Base-by-base conservation (phyloP, 768 basidiomycete genomes). In the Lactarius indigo region DNA sequence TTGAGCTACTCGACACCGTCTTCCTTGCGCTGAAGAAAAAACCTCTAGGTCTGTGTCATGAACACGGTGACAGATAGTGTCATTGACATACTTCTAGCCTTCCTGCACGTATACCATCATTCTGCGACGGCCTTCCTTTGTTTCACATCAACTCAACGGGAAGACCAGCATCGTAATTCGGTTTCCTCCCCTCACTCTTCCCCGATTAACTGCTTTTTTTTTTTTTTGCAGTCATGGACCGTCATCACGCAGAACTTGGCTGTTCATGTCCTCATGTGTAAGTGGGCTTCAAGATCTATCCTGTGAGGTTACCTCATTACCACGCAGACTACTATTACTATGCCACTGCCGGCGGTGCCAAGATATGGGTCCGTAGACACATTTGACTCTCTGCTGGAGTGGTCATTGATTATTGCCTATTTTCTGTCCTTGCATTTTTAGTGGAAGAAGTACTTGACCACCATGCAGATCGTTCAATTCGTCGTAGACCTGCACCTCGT, bases 401-500 rank as follows among this genome's bases (percentile, higher is more conserved):
- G 23, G 28, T 52, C 56, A 28, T 5, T 66, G 57, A 54, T 41
- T 6, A 28, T 30, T 18, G 47, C 54, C 35, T 57, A 35, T 54
- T 5, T 57, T 41, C 50, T 26, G 7, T 9, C 2, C 12, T n/a
- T 6, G 6, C 55, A 6, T 50, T 28, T 57, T 28, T 73, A 96
- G 96, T 99, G 97, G 97, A 99, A 99, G 83, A 95, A 95, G 78
- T 95, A 99, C 78, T 78, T 98, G 68, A 99, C 97, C 47, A 87
- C 85, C 30, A 90, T 99, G 89, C 97, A 99, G 80, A 99, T 99
- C 73, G 84, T 84, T 28, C 97, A 99, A 79, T 99, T 98, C 76
- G 78, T 98, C 69, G 88, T 98, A 74, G 96, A 99, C 79, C 79
- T 99, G 23, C 84, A 84, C 76, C 79, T 91, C 64, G 92, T 96